Percentiles rank a stretch among this genome's conserved stretches.
These are phyloP conservation scores for Dactylellina drechsleri DNA, from an alignment of 2,329 filamentous ascomycete species.

Conservation along the genomic window DNA sequence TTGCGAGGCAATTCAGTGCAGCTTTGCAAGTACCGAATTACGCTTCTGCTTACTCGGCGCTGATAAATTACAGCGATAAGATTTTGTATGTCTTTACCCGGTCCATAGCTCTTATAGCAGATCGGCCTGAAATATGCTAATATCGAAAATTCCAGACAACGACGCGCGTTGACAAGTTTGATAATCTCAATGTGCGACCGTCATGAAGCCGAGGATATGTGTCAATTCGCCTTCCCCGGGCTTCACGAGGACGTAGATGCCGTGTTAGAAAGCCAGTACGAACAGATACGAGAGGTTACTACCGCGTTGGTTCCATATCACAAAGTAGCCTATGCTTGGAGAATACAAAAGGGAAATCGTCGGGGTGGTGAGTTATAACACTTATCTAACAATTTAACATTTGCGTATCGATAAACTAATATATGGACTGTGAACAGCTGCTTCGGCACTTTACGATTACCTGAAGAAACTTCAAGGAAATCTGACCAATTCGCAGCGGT, in stretches of 20 bases:
- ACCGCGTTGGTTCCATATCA: constrained; percentile 76
- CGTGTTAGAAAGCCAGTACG: constrained; percentile 77
- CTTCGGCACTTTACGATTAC: constrained; percentile 71
- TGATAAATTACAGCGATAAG: constrained; percentile 76
- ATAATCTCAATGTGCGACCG: constrained; percentile 75
- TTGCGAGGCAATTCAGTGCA: constrained; percentile 84
- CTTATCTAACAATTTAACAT: not conserved
- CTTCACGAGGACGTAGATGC: constrained; percentile 82
- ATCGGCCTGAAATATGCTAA: constrained; percentile 19
- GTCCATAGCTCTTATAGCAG: constrained; percentile 9
- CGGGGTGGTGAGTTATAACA: constrained; percentile 69
- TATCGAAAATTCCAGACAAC: constrained; percentile 64
- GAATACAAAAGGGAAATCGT: constrained; percentile 79
- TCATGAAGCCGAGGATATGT: constrained; percentile 73
- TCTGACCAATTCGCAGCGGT: constrained; percentile 70
- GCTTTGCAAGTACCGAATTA: constrained; percentile 82
- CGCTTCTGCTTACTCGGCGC: constrained; percentile 80
- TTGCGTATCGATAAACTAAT: constrained; percentile 1
- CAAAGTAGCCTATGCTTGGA: constrained; percentile 90
- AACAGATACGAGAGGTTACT: constrained; percentile 73
- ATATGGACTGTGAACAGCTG: constrained; percentile 62
- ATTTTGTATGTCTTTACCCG: constrained; percentile 65
- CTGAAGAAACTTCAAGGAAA: constrained; percentile 71
- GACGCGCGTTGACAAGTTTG: constrained; percentile 75
- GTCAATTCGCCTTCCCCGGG: constrained; percentile 80